phyloP scores from a whole-genome alignment of 768 basidiomycete species.

The Strobilomyces confusus region DNA sequence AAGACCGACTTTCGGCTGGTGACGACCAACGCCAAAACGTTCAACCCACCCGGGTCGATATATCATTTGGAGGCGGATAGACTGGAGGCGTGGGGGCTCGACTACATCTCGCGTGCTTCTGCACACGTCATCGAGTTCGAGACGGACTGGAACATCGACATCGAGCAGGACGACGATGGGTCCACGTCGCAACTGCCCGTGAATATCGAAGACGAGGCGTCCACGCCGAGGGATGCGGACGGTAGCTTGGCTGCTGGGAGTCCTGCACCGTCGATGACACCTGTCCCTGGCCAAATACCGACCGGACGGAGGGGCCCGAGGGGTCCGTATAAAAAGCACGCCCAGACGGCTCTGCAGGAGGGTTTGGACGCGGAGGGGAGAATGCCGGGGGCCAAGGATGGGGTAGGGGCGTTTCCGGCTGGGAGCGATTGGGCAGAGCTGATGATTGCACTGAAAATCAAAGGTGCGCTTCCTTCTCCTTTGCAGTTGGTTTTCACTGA shows the following conservation, averaged over 20 bases:
- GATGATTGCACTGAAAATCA: constrained; percentile 71
- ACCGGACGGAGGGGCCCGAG: constrained; percentile 41
- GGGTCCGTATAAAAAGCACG: constrained; percentile 51
- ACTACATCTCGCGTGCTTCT: constrained; percentile 68
- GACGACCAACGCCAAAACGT: constrained; percentile 67
- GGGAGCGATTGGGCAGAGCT: constrained; percentile 68
- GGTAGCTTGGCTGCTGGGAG: constrained; percentile 41
- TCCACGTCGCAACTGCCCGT: constrained; percentile 20
- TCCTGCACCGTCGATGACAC: constrained; percentile 41
- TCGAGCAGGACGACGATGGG: constrained; percentile 57
- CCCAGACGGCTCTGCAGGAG: constrained; percentile 38
- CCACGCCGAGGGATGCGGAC: constrained; percentile 46
- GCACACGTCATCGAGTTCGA: constrained; percentile 77
- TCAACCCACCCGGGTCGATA: constrained; percentile 72
- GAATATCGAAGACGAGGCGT: constrained; percentile 36
- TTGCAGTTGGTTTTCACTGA: neutral
- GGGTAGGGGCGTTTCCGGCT: constrained; percentile 67
- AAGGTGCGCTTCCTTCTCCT: constrained; percentile 42
- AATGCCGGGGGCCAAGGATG: constrained; percentile 74
- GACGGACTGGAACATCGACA: constrained; percentile 80
- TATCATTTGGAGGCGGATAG: constrained; percentile 72
- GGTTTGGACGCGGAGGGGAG: constrained; percentile 66
- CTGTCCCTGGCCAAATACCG: constrained; percentile 25
- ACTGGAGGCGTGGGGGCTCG: constrained; percentile 65
- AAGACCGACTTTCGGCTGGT: constrained; percentile 73